Base-by-base conservation (phyloP, 805 yeast species). In the Suhomyces xylopsoci region DNA sequence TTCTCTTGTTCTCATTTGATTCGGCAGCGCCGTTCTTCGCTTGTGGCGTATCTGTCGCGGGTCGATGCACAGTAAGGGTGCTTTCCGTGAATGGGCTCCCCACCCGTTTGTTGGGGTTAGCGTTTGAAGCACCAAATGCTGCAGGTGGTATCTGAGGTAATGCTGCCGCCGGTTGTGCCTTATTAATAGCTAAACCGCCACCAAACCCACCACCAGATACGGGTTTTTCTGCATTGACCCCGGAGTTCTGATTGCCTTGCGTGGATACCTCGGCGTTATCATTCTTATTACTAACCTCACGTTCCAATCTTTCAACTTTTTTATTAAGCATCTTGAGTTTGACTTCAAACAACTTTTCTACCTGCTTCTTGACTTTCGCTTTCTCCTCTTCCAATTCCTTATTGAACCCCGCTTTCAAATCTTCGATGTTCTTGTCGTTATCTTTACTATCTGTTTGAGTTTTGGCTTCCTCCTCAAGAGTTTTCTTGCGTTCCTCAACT, bases 281-380 rank as follows among this genome's bases (percentile, higher is more conserved):
- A 3, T 3, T 17, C 26, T n/a, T 42, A 17, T 20, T 24, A n/a
- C 36, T 45, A 15, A 25, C 30, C 20, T 45, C 52, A n/a, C 49
- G 46, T 54, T 80, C 83, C 26, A 81, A 70, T 49, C 77, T 77
- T 44, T 79, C 83, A n/a, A 81, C 69, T 63, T 80, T 83, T 56
- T 75, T 74, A 58, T 77, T 79, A 58, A 82, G 70, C 65, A 86
- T 78, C 53, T 77, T 80, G 52, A 78, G 76, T 58, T 83, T 80
- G 65, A 87, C 78, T 54, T 81, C 86, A 47, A 77, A 78, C 60
- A 83, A 84, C 62, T 82, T 81, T 48, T 81, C 80, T 43, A 81
- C 78, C 24, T 81, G 79, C 50, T 73, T 71, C 47, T 81, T 70
- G 2, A 80, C 76, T 45, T 74, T 79, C 30, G 72, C 76, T 50